A percentile compares a stretch with the other conserved stretches of the same genome.
Evolutionary conservation across 805 yeast species (phyloP).

Genomic region (Candida cerambycidarum): DNA sequence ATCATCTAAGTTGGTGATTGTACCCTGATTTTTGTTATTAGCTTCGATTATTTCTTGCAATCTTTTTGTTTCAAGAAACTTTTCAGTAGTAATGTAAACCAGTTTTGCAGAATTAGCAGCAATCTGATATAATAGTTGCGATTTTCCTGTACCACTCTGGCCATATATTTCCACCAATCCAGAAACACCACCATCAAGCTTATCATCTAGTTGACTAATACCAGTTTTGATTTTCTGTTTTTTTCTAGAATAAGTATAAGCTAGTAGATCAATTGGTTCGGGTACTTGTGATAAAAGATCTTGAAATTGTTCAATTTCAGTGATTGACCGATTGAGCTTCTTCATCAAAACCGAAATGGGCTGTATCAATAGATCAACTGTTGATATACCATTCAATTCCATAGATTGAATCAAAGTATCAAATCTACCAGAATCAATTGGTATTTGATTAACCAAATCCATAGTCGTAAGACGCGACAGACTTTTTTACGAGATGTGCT

Average conservation of each 20-base stretch:
- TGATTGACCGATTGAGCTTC: conserved; percentile 23
- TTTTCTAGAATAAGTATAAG: not conserved
- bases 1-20: conserved; percentile 24
- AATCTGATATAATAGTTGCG: conserved; percentile 73
- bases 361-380: conserved; percentile 24
- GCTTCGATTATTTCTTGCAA: conserved; percentile 31
- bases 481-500: not conserved
- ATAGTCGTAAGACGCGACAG: conserved; percentile 6
- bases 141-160: conserved; percentile 81
- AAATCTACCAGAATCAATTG: conserved; percentile 11
- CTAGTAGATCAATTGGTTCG: conserved; percentile 3
- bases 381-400: conserved; percentile 24
- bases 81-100: conserved; percentile 81
- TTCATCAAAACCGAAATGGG: conserved; percentile 17
- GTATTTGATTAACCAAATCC: conserved; percentile 6
- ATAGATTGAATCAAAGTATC: conserved; percentile 18
- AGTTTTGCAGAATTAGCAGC: conserved; percentile 46
- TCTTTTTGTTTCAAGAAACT: conserved; percentile 65
- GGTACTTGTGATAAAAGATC: conserved; percentile 7
- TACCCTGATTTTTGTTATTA: conserved; percentile 11
- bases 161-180: conserved; percentile 74
- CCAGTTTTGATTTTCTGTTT: conserved; percentile 22
- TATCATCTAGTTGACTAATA: conserved; percentile 22
- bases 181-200: conserved; percentile 32
- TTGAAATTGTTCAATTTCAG: conserved; percentile 24